Evolutionary conservation across 257 asterid genomes (phyloP).

Genomic region (Salvia rosmarinus): DNA sequence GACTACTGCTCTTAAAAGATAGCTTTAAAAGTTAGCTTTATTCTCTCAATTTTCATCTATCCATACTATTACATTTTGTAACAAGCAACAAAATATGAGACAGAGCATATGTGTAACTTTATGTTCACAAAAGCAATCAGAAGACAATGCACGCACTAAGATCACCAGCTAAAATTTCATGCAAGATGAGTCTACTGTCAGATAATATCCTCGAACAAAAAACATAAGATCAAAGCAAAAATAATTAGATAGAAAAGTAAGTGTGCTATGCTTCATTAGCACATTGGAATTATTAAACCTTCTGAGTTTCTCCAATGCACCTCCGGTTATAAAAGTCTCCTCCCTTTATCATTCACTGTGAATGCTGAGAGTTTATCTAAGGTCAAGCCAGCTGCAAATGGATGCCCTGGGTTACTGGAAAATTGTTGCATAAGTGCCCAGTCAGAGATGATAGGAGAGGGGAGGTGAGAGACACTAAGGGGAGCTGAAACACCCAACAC

Average conservation of each 20-base stretch:
- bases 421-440: slow-evolving; percentile 31
- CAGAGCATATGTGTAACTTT: slow-evolving; percentile 3
- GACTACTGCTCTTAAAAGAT: background rate
- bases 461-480: background rate
- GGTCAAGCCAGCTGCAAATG: slow-evolving; percentile 90
- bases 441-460: slow-evolving; percentile 21
- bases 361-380: slow-evolving; percentile 89
- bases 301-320: slow-evolving; percentile 85
- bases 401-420: slow-evolving; percentile 91
- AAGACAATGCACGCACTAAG: slow-evolving; percentile 5
- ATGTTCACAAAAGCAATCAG: slow-evolving; percentile 5
- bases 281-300: slow-evolving; percentile 54
- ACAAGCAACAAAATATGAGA: background rate
- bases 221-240: background rate
- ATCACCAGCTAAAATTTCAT: slow-evolving; percentile 20
- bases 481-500: slow-evolving; percentile 29
- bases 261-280: slow-evolving; percentile 12
- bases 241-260: background rate
- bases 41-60: slow-evolving; percentile 5
- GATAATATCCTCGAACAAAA: slow-evolving; percentile 18
- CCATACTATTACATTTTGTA: background rate
- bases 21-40: background rate
- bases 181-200: background rate
- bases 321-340: slow-evolving; percentile 87
- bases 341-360: slow-evolving; percentile 88